Evolutionary conservation across 441 rosid genomes (phyloP), one percentile per base, ranked within the genome.

Genomic region (Erysimum pusillum): DNA sequence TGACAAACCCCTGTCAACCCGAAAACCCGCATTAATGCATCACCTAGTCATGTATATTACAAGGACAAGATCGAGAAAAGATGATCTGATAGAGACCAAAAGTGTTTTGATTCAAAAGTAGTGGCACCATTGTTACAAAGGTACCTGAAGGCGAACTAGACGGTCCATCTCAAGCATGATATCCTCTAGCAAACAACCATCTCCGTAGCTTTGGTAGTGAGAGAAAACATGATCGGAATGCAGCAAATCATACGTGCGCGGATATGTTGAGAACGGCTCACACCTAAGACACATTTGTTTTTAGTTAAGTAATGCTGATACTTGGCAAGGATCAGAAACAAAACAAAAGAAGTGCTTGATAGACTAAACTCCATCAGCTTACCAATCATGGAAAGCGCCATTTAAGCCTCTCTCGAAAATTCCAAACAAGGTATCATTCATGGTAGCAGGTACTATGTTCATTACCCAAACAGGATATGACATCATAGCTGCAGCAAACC

Each of bases 321-420:
- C 42, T 71, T 32, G 75, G 59, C 11, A 73, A 41, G 31, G 57
- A 39, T 52, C 9, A 7, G 25, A 65, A 77, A 38, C 53, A 57
- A 53, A 67, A 68, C 28, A 48, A 71, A 34, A 64, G 1, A 2
- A 52, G 13, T 22, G 31, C 56, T 13, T 56, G 44, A 52, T 32
- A 60, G 63, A 46, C 22, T 46, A 46, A 18, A 48, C 53, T 48
- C 11, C 8, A 17, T 48, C 22, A 48, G 78, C 95, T 82, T 86
- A 96, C 98, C 99, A 96, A 77, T 96, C 93, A 81, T 96, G 99
- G 46, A 86, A 96, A 76, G 87, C 86, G 59, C 98, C 99, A 3
- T 80, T 69, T 38, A 93, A 86, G 61, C 99, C 97, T 76, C 98
- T 82, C 76, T 87, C 89, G 67, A 84, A 96, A 74, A 96, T 83